Base-by-base conservation (phyloP, 2,329 filamentous ascomycete species). In the Aspergillus sclerotialis region DNA sequence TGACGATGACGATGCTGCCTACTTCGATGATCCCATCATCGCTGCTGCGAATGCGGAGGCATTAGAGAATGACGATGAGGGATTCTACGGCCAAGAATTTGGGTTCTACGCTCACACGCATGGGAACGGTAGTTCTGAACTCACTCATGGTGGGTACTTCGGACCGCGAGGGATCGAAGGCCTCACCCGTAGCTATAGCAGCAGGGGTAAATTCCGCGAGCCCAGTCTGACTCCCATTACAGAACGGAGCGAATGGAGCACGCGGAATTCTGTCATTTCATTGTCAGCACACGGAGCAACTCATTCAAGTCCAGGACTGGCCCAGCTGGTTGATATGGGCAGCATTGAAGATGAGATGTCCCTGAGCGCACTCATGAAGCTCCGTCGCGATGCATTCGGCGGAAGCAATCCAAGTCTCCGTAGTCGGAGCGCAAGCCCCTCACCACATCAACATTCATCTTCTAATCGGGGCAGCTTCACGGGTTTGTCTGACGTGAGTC, bases 181-280 rank as follows among this genome's bases (percentile, higher is more conserved):
- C 3, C 50, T 80, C 26, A 65, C 65, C 34, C 77, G 86, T 23
- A 81, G 73, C 42, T 78, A 78, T 35, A 92, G 84, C 44, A 88
- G 85, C 13, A 78, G 80, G 10, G 71, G 80, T 33, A 77, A 81
- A 18, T 84, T 84, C 13, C 78, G 83, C 26, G 90, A 95, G 56
- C 90, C 92, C 1, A 95, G 92, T 50, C 67, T 98, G 30, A 96
- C 92, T 1, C 92, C 92, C 5, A 96, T 98, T 49, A 96, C 90
- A 0, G 92, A 96, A 58, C 78, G 89, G 9, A 94, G 86, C 39
- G 92, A 98, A 61, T 95, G 94, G 68, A 94, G 87, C 27, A 94
- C 93, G 39, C 79, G 92, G 28, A 96, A 95, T 56, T 93, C 85
- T 1, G 77, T 94, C 38, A 84, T 93, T 67, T 86, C 82, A 38